Percentiles rank a stretch among this genome's conserved stretches.
These are phyloP conservation scores for Rutstroemia sydowiana DNA, from an alignment of 2,329 filamentous ascomycete genomes.

Conservation along the genomic window DNA sequence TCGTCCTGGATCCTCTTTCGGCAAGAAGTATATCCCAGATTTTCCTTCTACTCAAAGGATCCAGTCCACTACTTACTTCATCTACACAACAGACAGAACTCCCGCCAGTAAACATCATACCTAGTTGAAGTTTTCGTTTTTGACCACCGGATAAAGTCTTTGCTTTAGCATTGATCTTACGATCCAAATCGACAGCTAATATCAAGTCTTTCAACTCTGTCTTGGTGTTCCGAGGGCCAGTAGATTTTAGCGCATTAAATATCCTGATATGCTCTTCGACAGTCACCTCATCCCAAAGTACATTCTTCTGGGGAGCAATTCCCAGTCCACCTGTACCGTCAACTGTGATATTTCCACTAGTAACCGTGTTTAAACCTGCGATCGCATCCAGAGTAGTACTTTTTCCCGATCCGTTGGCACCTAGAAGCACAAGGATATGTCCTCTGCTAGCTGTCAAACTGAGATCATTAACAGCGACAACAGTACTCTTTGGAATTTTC, in stretches of 20 bases:
- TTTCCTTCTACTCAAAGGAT: slow-evolving; percentile 78
- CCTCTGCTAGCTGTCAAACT: slow-evolving; percentile 65
- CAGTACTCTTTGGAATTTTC: slow-evolving; percentile 47
- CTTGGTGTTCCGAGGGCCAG: slow-evolving; percentile 45
- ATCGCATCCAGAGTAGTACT: slow-evolving; percentile 85
- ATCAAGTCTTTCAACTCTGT: slow-evolving; percentile 58
- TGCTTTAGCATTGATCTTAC: slow-evolving; percentile 64
- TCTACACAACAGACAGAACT: slow-evolving; percentile 85
- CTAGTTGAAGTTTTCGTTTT: slow-evolving; percentile 84
- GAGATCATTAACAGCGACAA: slow-evolving; percentile 71
- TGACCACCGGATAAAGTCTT: slow-evolving; percentile 83
- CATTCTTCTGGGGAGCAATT: slow-evolving; percentile 88
- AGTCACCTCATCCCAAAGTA: slow-evolving; percentile 83
- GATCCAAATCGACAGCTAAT: slow-evolving; percentile 62
- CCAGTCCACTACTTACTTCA: slow-evolving; percentile 82
- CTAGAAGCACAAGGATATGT: slow-evolving; percentile 78
- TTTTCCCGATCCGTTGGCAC: slow-evolving; percentile 86
- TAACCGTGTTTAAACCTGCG: slow-evolving; percentile 71
- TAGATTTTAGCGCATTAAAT: slow-evolving; percentile 75
- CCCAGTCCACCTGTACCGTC: slow-evolving; percentile 74
- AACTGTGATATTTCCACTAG: slow-evolving; percentile 68
- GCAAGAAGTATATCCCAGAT: slow-evolving; percentile 91
- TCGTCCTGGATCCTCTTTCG: slow-evolving; percentile 73
- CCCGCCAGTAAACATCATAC: slow-evolving; percentile 91
- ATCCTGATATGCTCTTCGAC: slow-evolving; percentile 78